Percentiles rank a stretch among this genome's conserved stretches.
These are phyloP conservation scores for Fraxinus dipetala DNA, from an alignment of 305 asterid genomes.

Conservation along the genomic window DNA sequence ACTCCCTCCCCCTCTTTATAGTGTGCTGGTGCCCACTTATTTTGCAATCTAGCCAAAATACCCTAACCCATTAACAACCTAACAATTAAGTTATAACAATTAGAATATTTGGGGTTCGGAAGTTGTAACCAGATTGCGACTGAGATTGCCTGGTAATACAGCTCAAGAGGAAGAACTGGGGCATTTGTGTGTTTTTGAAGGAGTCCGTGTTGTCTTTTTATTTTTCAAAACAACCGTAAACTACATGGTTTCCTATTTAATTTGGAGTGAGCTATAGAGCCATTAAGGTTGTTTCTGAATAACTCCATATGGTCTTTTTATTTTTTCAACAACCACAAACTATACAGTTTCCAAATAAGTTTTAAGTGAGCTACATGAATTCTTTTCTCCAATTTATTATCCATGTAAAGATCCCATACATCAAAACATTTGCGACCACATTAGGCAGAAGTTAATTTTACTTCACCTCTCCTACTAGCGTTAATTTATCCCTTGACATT, in stretches of 20 bases:
- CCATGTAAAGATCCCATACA: background rate
- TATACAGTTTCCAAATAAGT: background rate
- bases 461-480: background rate
- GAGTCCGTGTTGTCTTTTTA: background rate
- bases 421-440: background rate
- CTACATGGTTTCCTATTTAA: background rate
- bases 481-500: background rate
- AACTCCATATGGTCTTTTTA: background rate
- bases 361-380: background rate
- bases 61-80: background rate
- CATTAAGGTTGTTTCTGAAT: background rate
- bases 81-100: background rate
- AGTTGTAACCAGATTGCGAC: background rate
- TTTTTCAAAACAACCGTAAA: background rate
- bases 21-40: background rate
- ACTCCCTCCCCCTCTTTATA: background rate
- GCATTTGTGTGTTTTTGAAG: background rate
- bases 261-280: background rate
- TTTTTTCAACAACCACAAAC: background rate
- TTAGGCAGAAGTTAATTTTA: background rate
- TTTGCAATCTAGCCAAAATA: background rate
- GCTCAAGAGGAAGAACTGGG: background rate
- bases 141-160: background rate
- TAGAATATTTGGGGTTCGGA: background rate
- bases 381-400: background rate